Evolutionary conservation across 2,329 filamentous ascomycete species (phyloP).

Genomic region (Pezicula carpinea): DNA sequence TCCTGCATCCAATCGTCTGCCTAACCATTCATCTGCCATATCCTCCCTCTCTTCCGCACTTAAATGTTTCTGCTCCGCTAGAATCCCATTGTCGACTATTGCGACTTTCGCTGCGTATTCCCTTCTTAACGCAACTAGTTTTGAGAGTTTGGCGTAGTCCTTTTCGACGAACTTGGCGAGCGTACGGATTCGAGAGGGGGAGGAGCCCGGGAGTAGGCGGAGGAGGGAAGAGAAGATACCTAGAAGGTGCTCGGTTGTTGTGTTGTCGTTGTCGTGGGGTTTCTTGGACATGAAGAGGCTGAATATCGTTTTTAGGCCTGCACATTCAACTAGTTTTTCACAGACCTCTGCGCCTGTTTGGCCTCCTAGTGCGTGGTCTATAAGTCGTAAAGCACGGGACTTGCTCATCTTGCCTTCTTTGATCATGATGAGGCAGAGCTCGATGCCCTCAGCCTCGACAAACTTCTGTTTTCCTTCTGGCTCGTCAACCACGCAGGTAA

Average conservation of each 20-base stretch:
- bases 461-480: slow-evolving; percentile 73
- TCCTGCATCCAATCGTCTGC: slow-evolving; percentile 74
- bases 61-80: slow-evolving; percentile 48
- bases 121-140: slow-evolving; percentile 65
- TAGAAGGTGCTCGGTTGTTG: slow-evolving; percentile 73
- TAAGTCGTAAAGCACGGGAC: slow-evolving; percentile 67
- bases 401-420: slow-evolving; percentile 84
- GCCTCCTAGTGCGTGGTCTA: slow-evolving; percentile 76
- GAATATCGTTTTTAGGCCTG: slow-evolving; percentile 80
- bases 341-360: slow-evolving; percentile 58
- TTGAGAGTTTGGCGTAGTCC: slow-evolving; percentile 79
- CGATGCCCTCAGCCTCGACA: slow-evolving; percentile 83
- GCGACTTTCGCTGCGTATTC: slow-evolving; percentile 63
- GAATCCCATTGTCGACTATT: slow-evolving; percentile 59
- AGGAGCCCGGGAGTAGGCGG: slow-evolving; percentile 71
- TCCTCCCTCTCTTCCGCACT: slow-evolving; percentile 55
- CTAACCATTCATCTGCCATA: slow-evolving; percentile 67
- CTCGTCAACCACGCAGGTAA: slow-evolving; percentile 78
- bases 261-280: slow-evolving; percentile 37
- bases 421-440: slow-evolving; percentile 88
- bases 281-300: slow-evolving; percentile 83
- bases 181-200: slow-evolving; percentile 72
- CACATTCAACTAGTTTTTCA: slow-evolving; percentile 72
- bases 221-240: slow-evolving; percentile 82
- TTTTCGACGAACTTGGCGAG: slow-evolving; percentile 96